Conservation (phyloP, 257 asterid species). For the Solanum chilense region DNA sequence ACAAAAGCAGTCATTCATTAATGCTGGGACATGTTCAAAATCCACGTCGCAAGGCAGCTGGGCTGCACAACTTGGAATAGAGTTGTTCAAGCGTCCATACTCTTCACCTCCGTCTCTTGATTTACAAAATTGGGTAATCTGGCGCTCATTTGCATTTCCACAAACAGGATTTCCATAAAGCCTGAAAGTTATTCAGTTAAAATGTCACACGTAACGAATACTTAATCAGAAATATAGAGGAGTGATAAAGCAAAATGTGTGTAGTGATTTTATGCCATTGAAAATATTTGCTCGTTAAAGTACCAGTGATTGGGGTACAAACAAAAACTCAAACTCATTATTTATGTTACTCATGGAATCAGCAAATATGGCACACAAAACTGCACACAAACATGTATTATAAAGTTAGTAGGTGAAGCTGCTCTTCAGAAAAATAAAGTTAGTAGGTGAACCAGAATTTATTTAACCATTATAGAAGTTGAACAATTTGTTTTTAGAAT, state of each 20-base stretch:
- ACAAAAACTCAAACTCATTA: not conserved
- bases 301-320: not conserved
- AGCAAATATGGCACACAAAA: not conserved
- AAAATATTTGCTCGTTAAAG: not conserved
- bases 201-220: not conserved
- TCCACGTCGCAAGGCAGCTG: conserved; percentile 13
- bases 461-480: not conserved
- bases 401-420: not conserved
- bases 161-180: conserved; percentile 39
- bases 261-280: not conserved
- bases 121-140: conserved; percentile 25
- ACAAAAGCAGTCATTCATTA: conserved; percentile 30
- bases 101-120: conserved; percentile 7
- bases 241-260: not conserved
- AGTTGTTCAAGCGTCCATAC: conserved; percentile 9
- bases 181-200: conserved; percentile 8
- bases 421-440: not conserved
- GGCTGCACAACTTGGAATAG: conserved; percentile 14
- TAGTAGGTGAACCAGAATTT: not conserved
- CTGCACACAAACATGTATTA: not conserved
- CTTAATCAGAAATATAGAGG: not conserved
- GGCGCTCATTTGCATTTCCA: conserved; percentile 17
- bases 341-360: not conserved
- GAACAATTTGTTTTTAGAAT: not conserved
- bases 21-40: conserved; percentile 24